phyloP scores from a whole-genome alignment of 2,329 filamentous ascomycete genomes.

The Aspergillus uvarum region DNA sequence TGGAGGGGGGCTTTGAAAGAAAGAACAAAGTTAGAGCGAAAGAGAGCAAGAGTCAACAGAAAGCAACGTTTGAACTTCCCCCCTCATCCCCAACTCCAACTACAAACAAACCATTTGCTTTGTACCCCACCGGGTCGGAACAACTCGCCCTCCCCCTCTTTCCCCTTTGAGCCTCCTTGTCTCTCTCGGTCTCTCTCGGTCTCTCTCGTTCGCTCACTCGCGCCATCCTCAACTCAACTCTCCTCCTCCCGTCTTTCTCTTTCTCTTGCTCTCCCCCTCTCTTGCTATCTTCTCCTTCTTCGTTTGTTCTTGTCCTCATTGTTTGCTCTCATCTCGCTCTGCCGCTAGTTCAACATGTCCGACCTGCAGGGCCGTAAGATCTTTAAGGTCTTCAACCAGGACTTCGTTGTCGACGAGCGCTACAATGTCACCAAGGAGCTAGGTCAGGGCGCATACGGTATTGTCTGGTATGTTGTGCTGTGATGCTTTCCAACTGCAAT shows the following conservation, averaged over 20 bases:
- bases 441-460: slow-evolving; percentile 96
- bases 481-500: neutral
- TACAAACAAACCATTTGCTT: neutral
- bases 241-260: slow-evolving; percentile 6
- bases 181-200: slow-evolving; percentile 7
- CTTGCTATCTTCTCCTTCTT: slow-evolving; percentile 1
- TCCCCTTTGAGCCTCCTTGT: slow-evolving; percentile 7
- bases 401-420: slow-evolving; percentile 96
- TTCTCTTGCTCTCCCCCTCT: neutral
- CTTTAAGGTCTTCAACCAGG: slow-evolving; percentile 99
- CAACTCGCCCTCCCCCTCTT: slow-evolving; percentile 14
- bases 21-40: neutral
- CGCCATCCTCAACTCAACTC: no score
- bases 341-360: slow-evolving; percentile 47
- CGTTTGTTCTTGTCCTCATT: slow-evolving; percentile 1
- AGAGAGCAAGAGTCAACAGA: neutral
- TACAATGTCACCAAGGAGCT: slow-evolving; percentile 99
- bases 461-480: slow-evolving; percentile 76
- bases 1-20: no score
- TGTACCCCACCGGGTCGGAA: slow-evolving; percentile 9
- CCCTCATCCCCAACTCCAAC: neutral
- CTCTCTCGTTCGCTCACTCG: neutral
- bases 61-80: no score
- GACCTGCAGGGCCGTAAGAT: slow-evolving; percentile 75
- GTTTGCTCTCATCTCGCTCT: neutral